Conservation (phyloP, 163 green algal species). For the Scenedesmus sp. region DNA sequence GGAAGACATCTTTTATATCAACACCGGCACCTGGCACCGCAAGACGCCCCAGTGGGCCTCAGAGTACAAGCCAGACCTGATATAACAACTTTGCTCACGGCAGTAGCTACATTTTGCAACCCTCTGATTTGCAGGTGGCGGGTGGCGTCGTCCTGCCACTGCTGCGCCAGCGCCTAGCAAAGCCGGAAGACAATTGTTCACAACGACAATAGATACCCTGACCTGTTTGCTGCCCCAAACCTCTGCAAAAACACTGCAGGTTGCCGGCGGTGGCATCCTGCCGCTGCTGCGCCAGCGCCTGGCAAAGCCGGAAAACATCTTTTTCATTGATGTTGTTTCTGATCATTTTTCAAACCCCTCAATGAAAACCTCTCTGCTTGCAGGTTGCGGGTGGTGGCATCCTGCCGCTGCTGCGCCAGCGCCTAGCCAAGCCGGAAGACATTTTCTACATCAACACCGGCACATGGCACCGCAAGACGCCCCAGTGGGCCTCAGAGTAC, state of each 20-base stretch:
- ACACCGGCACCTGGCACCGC: conserved; percentile 21
- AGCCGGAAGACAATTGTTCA: neutral
- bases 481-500: too few species aligned
- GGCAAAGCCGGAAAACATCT: conserved; percentile 18
- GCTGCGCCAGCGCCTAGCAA: neutral
- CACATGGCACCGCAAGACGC: conserved; percentile 20
- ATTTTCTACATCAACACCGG: conserved; percentile 41
- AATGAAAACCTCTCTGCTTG: neutral
- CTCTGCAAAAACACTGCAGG: neutral
- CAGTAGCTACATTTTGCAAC: neutral
- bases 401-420: conserved; percentile 17
- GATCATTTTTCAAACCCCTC: too few species aligned
- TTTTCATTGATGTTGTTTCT: neutral
- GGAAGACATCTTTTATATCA: conserved; percentile 40
- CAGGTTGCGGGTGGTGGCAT: conserved; percentile 35
- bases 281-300: neutral
- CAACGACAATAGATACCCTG: too few species aligned
- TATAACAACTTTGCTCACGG: neutral
- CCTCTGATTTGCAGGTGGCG: neutral
- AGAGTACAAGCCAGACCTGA: neutral
- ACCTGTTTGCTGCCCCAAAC: too few species aligned
- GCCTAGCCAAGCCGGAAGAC: conserved; percentile 5
- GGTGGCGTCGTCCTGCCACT: too few species aligned
- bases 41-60: neutral
- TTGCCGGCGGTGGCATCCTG: conserved; percentile 8